Base-by-base conservation (phyloP, 2,329 filamentous ascomycete species). In the Aspergillus udagawae region DNA sequence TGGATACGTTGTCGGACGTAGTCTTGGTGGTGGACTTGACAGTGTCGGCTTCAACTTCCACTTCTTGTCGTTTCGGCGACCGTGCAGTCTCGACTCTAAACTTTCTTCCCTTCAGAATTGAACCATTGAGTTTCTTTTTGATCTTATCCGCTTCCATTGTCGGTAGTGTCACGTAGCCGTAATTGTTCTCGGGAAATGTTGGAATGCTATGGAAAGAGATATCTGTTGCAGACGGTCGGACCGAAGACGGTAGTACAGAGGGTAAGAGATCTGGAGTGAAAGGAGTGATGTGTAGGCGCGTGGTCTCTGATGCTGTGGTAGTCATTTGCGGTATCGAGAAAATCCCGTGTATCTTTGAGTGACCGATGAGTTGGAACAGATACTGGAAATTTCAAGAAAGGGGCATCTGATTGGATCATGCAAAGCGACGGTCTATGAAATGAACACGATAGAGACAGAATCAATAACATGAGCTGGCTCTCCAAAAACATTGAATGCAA, bases 141-240 rank as follows among this genome's bases (percentile, higher is more conserved):
- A 97, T 76, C 74, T 92, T 96, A n/a, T 93, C 89, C 9, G 93
- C 94, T 63, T 96, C 92, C 75, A 85, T 84, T 3, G 73, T 76
- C 0, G 92, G 92, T 41, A 99, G 77, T 49, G 95, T 92, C 58
- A 97, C 80, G 76, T 90, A 99, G 55, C 93, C 94, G 85, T 91
- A 99, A 53, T 85, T 87, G 70, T 86, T 89, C 63, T 99, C 94
- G 14, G 93, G 93, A 62, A 96, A 96, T 0, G 92, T 92, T 69
- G 91, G 84, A 63, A 97, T 77, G 4, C 81, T 80, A 75, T 97
- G 93, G 76, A 88, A 97, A n/a, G 92, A 96, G 53, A 97, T 84
- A 70, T 92, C 90, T 60, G 86, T 85, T 21, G 90, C 91, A 49
- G 79, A 79, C 14, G 85, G 80, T 38, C 86, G 83, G 14, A 90